Conservation (phyloP, 805 yeast species). For the Pichia phayaonensis region DNA sequence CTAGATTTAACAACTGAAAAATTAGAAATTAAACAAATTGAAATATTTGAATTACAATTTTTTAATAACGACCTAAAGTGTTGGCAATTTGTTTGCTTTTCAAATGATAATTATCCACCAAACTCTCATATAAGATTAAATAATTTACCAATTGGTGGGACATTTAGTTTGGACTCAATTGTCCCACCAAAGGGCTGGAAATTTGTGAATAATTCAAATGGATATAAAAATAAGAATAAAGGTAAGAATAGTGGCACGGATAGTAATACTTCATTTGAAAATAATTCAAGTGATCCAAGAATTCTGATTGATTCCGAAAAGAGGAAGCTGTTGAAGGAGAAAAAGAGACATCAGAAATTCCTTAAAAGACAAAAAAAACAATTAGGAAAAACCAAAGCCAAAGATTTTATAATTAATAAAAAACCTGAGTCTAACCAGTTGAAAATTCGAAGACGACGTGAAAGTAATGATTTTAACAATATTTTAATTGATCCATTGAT, state of each 20-base stretch:
- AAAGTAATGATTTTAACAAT: slow-evolving; percentile 8
- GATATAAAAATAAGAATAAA: not conserved
- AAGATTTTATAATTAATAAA: not conserved
- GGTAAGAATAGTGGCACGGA: not conserved
- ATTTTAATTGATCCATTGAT: slow-evolving; percentile 6
- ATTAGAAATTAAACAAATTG: slow-evolving; percentile 41
- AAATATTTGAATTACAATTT: slow-evolving; percentile 61
- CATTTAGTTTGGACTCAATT: slow-evolving; percentile 31
- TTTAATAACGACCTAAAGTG: slow-evolving; percentile 40
- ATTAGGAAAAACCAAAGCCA: slow-evolving; percentile 1
- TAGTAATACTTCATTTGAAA: not conserved
- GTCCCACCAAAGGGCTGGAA: slow-evolving; percentile 56
- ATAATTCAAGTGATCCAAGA: not conserved
- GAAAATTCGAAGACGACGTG: slow-evolving; percentile 5
- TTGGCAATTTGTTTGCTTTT: slow-evolving; percentile 60
- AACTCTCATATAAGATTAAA: slow-evolving; percentile 36
- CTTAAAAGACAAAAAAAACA: slow-evolving; percentile 3
- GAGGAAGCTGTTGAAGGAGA: slow-evolving; percentile 4
- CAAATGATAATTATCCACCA: slow-evolving; percentile 45
- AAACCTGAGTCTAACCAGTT: not conserved
- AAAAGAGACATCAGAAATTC: not conserved
- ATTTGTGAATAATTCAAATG: slow-evolving; percentile 24
- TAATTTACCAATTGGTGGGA: slow-evolving; percentile 22
- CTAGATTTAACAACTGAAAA: slow-evolving; percentile 29
- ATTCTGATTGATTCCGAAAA: slow-evolving; percentile 6